These are phyloP conservation scores for Populus hybrid DNA, from an alignment of 441 rosid species.

Conservation along the genomic window DNA sequence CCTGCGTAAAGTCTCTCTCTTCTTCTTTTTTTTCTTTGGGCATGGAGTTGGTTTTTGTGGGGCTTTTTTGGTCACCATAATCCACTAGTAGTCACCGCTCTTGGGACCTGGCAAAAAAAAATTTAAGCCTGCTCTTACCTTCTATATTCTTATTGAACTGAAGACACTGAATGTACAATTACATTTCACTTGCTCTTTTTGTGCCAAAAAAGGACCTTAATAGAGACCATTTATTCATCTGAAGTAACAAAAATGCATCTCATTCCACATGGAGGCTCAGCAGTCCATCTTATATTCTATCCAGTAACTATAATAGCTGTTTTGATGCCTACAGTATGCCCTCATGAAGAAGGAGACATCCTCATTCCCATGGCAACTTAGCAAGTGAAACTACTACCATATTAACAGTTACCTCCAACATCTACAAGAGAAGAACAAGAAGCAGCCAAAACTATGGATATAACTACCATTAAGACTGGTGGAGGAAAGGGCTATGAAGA, in stretches of 20 bases:
- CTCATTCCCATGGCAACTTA: neutral
- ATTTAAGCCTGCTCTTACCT: neutral
- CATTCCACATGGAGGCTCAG: neutral
- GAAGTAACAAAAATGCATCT: neutral
- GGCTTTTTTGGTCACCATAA: too few species aligned
- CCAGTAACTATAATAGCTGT: neutral
- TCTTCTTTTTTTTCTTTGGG: too few species aligned
- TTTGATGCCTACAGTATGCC: neutral
- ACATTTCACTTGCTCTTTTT: neutral
- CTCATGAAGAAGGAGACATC: neutral
- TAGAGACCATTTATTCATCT: neutral
- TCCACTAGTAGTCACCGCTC: too few species aligned
- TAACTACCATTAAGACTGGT: neutral
- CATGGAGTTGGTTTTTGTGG: too few species aligned
- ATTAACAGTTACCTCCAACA: neutral
- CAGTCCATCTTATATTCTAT: neutral
- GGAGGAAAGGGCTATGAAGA: neutral
- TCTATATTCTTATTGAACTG: neutral
- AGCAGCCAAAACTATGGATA: neutral
- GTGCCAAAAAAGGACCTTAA: neutral
- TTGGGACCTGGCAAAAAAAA: neutral
- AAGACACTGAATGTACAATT: neutral
- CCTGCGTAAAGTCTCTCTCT: too few species aligned
- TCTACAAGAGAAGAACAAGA: neutral
- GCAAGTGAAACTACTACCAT: neutral